Conservation (phyloP, 345 rosid genomes). For the Hibiscus trionum region DNA sequence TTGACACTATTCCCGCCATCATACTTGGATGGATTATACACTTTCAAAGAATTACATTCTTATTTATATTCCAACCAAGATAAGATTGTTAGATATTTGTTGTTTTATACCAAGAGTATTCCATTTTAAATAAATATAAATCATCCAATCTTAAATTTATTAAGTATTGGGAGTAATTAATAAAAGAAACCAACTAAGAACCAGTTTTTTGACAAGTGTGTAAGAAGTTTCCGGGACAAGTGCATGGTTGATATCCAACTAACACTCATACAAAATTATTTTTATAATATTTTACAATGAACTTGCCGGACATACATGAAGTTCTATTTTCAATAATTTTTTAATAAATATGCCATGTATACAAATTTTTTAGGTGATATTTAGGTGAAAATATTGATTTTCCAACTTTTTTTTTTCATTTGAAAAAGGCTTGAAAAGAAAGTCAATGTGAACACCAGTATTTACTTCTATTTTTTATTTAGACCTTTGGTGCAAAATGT, state of each 20-base stretch:
- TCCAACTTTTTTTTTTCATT: not conserved
- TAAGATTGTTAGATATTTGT: not conserved
- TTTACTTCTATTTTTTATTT: not conserved
- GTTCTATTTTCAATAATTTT: too few species aligned
- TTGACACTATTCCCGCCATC: slow-evolving; percentile 10
- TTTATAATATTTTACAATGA: too few species aligned
- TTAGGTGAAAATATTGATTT: not conserved
- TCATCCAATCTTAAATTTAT: too few species aligned
- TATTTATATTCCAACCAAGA: not conserved
- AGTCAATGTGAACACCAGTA: slow-evolving; percentile 8
- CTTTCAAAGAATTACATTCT: not conserved
- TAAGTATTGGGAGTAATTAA: too few species aligned
- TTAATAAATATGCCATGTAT: too few species aligned
- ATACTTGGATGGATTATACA: slow-evolving; percentile 11
- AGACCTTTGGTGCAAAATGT: not conserved
- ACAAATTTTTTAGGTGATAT: too few species aligned
- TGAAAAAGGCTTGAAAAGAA: not conserved
- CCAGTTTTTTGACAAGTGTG: not conserved
- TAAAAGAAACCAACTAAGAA: not conserved
- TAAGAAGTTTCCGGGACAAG: not conserved
- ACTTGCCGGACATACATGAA: too few species aligned
- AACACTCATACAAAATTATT: not conserved
- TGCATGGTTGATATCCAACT: not conserved
- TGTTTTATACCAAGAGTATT: not conserved
- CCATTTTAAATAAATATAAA: not conserved